phyloP scores from a whole-genome alignment of 306 rosid species.

The Castanea mollissima region DNA sequence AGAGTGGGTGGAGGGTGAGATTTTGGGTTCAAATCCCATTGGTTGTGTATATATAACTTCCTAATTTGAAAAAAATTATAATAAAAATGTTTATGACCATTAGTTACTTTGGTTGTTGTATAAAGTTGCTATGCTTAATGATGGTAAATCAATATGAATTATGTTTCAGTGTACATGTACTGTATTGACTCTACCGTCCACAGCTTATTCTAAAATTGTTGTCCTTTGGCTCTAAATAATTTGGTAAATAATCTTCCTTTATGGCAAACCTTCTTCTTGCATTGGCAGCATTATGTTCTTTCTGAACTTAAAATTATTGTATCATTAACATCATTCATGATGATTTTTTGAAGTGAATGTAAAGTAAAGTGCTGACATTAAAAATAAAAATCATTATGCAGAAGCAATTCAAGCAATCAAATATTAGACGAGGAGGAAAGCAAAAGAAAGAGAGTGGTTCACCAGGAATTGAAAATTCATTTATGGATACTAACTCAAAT shows the following conservation, averaged over 20 bases:
- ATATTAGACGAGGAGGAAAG: conserved; percentile 18
- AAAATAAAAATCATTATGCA: conserved; percentile 30
- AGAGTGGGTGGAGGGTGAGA: too few relatives aligned
- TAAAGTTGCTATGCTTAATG: too few relatives aligned
- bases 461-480: too few relatives aligned
- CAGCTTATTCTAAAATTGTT: neutral
- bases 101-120: too few relatives aligned
- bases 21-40: too few relatives aligned
- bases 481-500: conserved; percentile 2
- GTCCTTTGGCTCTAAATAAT: neutral
- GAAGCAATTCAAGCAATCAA: conserved; percentile 74
- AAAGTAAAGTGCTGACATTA: neutral
- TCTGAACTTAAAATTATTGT: neutral
- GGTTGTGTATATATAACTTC: too few relatives aligned
- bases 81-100: too few relatives aligned
- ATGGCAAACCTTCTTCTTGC: neutral
- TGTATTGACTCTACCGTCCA: too few relatives aligned
- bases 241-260: conserved; percentile 2
- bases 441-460: too few relatives aligned
- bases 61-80: too few relatives aligned
- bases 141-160: too few relatives aligned
- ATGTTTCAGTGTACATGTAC: too few relatives aligned
- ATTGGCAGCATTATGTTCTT: neutral
- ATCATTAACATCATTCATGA: conserved; percentile 1
- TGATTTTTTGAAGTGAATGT: neutral